A percentile compares a stretch with the other conserved stretches of the same genome.
Evolutionary conservation across 1,284 basidiomycete genomes (phyloP).

Genomic region (Ceratobasidium papillatum): DNA sequence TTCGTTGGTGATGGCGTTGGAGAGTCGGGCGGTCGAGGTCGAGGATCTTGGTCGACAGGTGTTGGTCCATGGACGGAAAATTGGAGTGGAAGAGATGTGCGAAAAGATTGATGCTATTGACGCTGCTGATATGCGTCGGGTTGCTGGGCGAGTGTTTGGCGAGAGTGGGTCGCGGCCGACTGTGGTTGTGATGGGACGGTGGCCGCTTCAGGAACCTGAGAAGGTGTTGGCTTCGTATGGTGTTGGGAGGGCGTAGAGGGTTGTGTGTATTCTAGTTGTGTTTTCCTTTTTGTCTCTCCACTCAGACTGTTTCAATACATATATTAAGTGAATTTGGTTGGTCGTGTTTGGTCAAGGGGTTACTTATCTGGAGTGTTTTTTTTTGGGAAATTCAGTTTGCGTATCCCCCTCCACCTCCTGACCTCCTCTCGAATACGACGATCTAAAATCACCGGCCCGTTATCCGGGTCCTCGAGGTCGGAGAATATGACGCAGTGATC

Average conservation of each 20-base stretch:
- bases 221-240: conserved; percentile 73
- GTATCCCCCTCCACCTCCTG: neutral
- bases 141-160: conserved; percentile 78
- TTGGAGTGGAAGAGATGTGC: conserved; percentile 92
- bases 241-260: conserved; percentile 56
- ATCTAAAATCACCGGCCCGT: conserved; percentile 15
- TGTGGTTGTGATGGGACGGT: conserved; percentile 75
- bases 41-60: conserved; percentile 88
- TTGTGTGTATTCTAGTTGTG: conserved; percentile 45
- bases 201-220: conserved; percentile 70
- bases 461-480: neutral
- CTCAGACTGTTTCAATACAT: conserved; percentile 5
- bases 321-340: neutral
- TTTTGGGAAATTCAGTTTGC: conserved; percentile 1
- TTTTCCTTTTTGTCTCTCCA: neutral
- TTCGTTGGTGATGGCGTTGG: conserved; percentile 93
- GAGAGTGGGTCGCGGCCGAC: conserved; percentile 66
- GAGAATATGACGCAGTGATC: neutral
- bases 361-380: neutral
- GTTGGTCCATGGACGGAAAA: conserved; percentile 89
- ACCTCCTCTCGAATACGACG: neutral
- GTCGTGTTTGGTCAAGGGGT: neutral
- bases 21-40: conserved; percentile 89
- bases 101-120: conserved; percentile 86
- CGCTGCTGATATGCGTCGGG: conserved; percentile 71